phyloP scores from a whole-genome alignment of 2,329 filamentous ascomycete genomes.

The Fusarium sulawesiense region DNA sequence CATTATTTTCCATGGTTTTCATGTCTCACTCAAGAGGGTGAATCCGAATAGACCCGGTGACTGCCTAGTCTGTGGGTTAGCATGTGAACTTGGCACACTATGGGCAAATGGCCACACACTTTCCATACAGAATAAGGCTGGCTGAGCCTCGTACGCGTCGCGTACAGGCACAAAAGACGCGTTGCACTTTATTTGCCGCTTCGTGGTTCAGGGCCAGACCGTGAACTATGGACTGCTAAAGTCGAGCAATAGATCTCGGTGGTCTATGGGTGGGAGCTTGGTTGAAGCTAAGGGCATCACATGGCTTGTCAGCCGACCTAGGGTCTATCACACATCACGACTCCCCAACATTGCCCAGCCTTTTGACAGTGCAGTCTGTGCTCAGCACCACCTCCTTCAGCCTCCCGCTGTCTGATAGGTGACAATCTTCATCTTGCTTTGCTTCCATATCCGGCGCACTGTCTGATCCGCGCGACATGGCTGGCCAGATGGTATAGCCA shows the following conservation, averaged over 20 bases:
- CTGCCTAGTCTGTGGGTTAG: conserved; percentile 31
- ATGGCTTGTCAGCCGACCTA: conserved; percentile 47
- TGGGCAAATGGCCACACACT: conserved; percentile 30
- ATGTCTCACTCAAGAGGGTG: conserved; percentile 33
- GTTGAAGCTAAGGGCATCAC: conserved; percentile 37
- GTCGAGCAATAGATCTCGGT: conserved; percentile 27
- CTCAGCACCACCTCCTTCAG: conserved; percentile 29
- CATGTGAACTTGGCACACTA: conserved; percentile 38
- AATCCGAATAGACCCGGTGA: conserved; percentile 36
- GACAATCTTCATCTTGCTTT: conserved; percentile 13
- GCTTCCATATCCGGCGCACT: conserved; percentile 33
- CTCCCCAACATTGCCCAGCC: conserved; percentile 22
- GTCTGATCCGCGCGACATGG: conserved; percentile 24
- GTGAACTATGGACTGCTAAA: conserved; percentile 8
- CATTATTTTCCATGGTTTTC: conserved; percentile 26
- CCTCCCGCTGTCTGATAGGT: conserved; percentile 25
- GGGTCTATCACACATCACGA: conserved; percentile 33
- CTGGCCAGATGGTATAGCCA: conserved; percentile 19
- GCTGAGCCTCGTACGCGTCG: conserved; percentile 42
- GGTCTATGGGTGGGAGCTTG: conserved; percentile 12
- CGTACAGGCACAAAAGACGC: conserved; percentile 28
- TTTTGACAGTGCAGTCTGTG: conserved; percentile 23
- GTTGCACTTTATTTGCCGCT: conserved; percentile 16
- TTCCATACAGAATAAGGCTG: conserved; percentile 23
- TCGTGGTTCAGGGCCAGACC: conserved; percentile 4